These are phyloP conservation scores for Claviceps monticola DNA, from an alignment of 2,329 filamentous ascomycete species.

Conservation along the genomic window DNA sequence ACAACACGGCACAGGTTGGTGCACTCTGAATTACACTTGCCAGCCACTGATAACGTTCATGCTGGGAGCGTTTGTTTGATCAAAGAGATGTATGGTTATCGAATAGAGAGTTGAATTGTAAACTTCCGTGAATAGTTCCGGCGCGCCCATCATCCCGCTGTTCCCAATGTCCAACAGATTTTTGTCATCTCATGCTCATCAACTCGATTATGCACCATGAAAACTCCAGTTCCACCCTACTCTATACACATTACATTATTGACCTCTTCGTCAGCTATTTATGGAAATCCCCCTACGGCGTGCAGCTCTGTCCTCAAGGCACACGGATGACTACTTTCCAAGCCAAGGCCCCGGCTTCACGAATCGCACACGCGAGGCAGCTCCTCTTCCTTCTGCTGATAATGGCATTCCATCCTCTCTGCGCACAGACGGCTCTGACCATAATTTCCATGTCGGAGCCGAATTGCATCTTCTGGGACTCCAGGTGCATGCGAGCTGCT, in stretches of 20 bases:
- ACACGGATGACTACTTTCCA: slow-evolving; percentile 54
- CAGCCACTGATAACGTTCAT: no score
- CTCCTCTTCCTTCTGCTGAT: slow-evolving; percentile 53
- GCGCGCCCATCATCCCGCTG: not conserved
- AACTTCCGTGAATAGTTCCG: no score
- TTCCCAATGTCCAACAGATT: not conserved
- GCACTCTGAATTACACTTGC: no score
- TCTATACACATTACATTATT: not conserved
- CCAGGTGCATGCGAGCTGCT: slow-evolving; percentile 39
- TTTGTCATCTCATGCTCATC: not conserved
- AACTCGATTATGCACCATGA: not conserved
- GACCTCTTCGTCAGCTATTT: not conserved
- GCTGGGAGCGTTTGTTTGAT: no score
- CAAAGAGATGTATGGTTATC: no score
- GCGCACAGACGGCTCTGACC: slow-evolving; percentile 58
- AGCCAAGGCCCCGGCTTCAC: slow-evolving; percentile 58
- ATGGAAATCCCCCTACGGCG: not conserved
- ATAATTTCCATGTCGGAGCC: slow-evolving; percentile 56
- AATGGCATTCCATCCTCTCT: slow-evolving; percentile 60
- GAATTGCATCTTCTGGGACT: slow-evolving; percentile 42
- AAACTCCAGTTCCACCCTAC: not conserved
- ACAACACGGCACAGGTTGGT: not conserved
- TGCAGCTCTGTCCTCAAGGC: slow-evolving; percentile 15
- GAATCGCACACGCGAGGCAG: slow-evolving; percentile 59
- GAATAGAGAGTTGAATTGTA: no score